These are phyloP conservation scores for Quercus robur DNA, from an alignment of 306 rosid species.

Conservation along the genomic window DNA sequence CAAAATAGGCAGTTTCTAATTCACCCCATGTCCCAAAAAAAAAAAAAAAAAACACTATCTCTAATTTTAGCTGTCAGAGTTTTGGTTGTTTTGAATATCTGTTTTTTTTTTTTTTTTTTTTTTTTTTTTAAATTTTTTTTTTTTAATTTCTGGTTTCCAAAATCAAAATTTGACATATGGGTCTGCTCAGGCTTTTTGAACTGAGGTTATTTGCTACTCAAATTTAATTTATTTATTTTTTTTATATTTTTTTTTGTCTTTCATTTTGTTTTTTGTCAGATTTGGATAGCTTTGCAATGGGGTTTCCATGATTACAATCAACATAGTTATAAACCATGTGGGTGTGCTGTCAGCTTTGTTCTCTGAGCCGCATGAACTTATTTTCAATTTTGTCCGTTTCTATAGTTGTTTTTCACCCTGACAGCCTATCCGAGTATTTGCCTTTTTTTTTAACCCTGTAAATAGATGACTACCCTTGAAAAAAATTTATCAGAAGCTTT, in stretches of 20 bases:
- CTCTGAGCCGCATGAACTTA: not conserved
- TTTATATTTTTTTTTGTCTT: not conserved
- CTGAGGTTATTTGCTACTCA: not conserved
- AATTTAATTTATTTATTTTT: no score
- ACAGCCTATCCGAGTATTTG: not conserved
- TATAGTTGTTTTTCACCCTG: not conserved
- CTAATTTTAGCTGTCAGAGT: not conserved
- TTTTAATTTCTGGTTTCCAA: no score
- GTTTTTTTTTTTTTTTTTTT: no score
- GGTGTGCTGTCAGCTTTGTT: not conserved
- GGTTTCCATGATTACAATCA: not conserved
- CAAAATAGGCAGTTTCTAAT: no score
- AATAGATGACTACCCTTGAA: not conserved
- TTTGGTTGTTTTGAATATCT: not conserved
- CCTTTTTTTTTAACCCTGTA: not conserved
- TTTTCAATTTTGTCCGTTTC: not conserved
- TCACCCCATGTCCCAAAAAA: no score
- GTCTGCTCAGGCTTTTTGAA: not conserved
- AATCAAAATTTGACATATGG: no score
- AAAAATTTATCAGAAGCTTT: not conserved
- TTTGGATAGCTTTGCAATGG: constrained; percentile 2
- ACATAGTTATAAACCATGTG: not conserved
- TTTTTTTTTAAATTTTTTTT: not conserved
- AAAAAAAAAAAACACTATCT: not conserved
- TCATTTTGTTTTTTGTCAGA: not conserved